A percentile compares a stretch with the other conserved stretches of the same genome.
These are phyloP conservation scores for Cicer pinnatifidum DNA, from an alignment of 306 rosid genomes.

Conservation along the genomic window DNA sequence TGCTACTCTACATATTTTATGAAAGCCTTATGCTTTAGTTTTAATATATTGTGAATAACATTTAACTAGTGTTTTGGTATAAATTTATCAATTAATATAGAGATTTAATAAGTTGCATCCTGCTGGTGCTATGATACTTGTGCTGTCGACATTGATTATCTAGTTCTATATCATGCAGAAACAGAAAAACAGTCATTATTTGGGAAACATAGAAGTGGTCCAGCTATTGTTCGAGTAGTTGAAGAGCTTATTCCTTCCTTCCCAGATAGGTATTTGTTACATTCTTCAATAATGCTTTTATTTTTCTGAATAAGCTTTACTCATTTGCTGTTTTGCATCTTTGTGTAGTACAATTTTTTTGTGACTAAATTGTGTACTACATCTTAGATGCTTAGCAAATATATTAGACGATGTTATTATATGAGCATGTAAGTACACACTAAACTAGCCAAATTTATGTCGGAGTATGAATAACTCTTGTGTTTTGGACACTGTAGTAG, in stretches of 20 bases:
- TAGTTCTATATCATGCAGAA: constrained; percentile 41
- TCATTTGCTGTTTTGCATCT: constrained; percentile 1
- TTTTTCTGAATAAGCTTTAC: constrained; percentile 22
- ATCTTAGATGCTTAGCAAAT: constrained; percentile 4
- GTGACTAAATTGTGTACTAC: too few species aligned
- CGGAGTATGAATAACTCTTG: neutral
- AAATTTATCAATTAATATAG: neutral
- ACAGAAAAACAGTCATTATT: constrained; percentile 43
- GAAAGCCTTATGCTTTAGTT: too few species aligned
- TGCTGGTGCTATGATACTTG: neutral
- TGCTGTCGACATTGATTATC: constrained; percentile 18
- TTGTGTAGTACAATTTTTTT: neutral
- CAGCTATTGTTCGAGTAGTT: constrained; percentile 49
- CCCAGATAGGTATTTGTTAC: constrained; percentile 63
- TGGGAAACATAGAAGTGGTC: constrained; percentile 37
- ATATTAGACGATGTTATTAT: constrained; percentile 13
- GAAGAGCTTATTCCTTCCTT: constrained; percentile 57
- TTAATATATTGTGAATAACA: neutral
- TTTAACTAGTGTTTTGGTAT: neutral
- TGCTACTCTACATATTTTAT: neutral
- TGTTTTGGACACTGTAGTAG: constrained; percentile 59
- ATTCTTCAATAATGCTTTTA: constrained; percentile 34
- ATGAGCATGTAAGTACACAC: neutral
- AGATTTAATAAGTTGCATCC: neutral
- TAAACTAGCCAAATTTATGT: constrained; percentile 23